phyloP scores from a whole-genome alignment of 495 filamentous ascomycete species.

The Penicillium crystallinum region DNA sequence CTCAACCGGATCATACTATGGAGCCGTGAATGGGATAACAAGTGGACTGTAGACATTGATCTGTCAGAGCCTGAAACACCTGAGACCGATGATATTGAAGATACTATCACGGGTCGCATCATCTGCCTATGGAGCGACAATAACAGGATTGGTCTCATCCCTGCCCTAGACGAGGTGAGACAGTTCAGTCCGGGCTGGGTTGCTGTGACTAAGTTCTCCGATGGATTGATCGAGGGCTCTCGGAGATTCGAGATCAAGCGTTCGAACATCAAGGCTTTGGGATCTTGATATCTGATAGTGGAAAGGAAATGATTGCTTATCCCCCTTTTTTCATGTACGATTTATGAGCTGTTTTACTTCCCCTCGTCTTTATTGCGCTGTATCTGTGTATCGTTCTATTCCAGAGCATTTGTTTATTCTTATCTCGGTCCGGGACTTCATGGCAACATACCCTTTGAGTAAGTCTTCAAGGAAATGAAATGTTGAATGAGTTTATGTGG shows the following conservation, averaged over 20 bases:
- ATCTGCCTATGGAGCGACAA: constrained; percentile 87
- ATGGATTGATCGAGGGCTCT: constrained; percentile 77
- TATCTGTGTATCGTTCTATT: not conserved
- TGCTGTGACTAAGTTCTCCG: constrained; percentile 63
- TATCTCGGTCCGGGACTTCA: not conserved
- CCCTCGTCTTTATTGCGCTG: not conserved
- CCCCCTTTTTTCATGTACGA: not conserved
- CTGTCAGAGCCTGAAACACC: constrained; percentile 46
- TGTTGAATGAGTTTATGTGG: not conserved
- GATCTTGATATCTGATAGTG: not conserved
- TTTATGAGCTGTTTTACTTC: not conserved
- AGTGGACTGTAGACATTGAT: constrained; percentile 70
- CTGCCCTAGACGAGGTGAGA: constrained; percentile 77
- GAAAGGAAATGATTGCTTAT: not conserved
- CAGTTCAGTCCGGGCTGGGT: constrained; percentile 76
- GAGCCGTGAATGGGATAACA: constrained; percentile 67
- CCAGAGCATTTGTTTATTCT: not conserved
- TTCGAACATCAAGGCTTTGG: not conserved
- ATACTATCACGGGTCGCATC: constrained; percentile 58
- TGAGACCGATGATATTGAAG: constrained; percentile 23
- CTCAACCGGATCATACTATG: constrained; percentile 58
- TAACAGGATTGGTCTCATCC: constrained; percentile 65
- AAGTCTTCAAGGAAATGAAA: not conserved
- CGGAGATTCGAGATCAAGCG: constrained; percentile 48
- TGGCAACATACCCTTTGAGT: not conserved